phyloP scores from a whole-genome alignment of 2,329 filamentous ascomycete species.

The Allantophomopsis lycopodina region DNA sequence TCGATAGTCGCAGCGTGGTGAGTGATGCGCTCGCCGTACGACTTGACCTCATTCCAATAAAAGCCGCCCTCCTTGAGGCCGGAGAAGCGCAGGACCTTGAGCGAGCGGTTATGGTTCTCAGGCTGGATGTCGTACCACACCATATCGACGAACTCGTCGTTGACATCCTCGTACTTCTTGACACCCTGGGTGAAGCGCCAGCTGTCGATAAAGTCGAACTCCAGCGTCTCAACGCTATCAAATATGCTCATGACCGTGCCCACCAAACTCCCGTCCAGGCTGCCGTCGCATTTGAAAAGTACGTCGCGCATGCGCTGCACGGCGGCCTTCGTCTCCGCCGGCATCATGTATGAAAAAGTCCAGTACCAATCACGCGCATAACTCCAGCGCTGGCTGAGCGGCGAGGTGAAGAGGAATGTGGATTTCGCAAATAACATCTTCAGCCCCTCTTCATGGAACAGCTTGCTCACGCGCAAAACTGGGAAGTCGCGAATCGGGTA shows the following conservation, averaged over 20 bases:
- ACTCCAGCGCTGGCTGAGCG: not conserved
- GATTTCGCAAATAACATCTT: not conserved
- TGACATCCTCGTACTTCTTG: too few relatives aligned
- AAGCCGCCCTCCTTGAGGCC: too few relatives aligned
- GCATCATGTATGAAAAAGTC: not conserved
- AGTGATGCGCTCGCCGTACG: too few relatives aligned
- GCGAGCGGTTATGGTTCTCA: not conserved
- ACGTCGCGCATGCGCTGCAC: not conserved
- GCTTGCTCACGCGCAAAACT: not conserved
- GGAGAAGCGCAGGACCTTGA: not conserved
- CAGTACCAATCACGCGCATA: not conserved
- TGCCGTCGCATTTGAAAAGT: not conserved
- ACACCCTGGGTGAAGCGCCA: too few relatives aligned
- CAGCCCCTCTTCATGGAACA: not conserved
- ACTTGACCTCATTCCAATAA: too few relatives aligned
- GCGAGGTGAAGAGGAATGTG: not conserved
- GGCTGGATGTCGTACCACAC: not conserved
- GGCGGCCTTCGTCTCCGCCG: not conserved
- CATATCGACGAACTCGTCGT: too few relatives aligned
- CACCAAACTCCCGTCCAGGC: not conserved
- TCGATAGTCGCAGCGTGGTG: too few relatives aligned
- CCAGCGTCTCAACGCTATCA: not conserved
- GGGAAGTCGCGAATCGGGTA: not conserved
- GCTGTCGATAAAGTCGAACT: not conserved
- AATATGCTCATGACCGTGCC: not conserved